These are phyloP conservation scores for Sphenostylis stenocarpa DNA, from an alignment of 306 rosid genomes.

Conservation along the genomic window DNA sequence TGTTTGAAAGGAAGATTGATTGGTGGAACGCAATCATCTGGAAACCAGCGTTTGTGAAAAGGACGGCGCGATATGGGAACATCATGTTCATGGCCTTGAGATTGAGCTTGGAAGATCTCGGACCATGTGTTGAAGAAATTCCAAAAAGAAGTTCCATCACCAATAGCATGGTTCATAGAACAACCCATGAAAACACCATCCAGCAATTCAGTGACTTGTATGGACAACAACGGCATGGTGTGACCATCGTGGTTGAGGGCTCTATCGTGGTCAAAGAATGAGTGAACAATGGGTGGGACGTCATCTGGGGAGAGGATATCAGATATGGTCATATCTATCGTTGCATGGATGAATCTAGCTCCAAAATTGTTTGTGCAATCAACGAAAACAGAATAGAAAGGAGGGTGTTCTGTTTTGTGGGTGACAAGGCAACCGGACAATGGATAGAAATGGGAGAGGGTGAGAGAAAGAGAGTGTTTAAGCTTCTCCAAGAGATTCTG, in stretches of 20 bases:
- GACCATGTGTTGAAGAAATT: conserved; percentile 57
- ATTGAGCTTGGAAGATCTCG: conserved; percentile 47
- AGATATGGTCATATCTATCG: conserved; percentile 39
- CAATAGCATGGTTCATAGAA: conserved; percentile 51
- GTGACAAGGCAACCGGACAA: conserved; percentile 51
- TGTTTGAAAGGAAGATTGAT: conserved; percentile 47
- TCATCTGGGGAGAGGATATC: conserved; percentile 54
- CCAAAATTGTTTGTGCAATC: conserved; percentile 42
- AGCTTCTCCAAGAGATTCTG: conserved; percentile 37
- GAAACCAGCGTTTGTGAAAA: conserved; percentile 50
- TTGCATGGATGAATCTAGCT: conserved; percentile 49
- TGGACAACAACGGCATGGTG: conserved; percentile 42
- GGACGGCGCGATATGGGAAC: conserved; percentile 42
- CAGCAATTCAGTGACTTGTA: conserved; percentile 51
- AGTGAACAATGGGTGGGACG: conserved; percentile 51
- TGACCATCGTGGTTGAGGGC: conserved; percentile 63
- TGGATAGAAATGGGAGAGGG: conserved; percentile 62
- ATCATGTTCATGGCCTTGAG: background rate
- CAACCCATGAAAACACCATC: conserved; percentile 67
- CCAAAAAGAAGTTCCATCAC: conserved; percentile 63
- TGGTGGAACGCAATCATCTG: conserved; percentile 34
- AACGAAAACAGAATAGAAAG: conserved; percentile 35
- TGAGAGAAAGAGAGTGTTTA: conserved; percentile 45
- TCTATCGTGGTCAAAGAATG: conserved; percentile 53
- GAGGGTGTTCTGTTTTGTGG: conserved; percentile 19